Evolutionary conservation across 2,329 filamentous ascomycete species (phyloP).

Genomic region (Ophiocordyceps camponoti-floridani): DNA sequence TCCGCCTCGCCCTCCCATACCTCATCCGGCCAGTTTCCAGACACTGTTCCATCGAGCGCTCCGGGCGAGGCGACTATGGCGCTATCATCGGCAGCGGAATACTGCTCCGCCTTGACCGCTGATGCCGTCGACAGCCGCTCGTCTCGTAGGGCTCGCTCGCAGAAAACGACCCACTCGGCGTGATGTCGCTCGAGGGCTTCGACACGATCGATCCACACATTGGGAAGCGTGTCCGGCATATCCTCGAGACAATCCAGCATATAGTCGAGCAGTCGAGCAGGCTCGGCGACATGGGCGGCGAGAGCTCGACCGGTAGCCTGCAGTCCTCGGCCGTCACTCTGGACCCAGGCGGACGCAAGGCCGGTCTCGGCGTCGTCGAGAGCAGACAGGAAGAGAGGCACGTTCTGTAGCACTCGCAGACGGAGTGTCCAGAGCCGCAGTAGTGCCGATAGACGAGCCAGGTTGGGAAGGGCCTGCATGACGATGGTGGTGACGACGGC

Average conservation of each 20-base stretch:
- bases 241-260: slow-evolving; percentile 83
- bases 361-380: slow-evolving; percentile 50
- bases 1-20: background rate
- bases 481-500: slow-evolving; percentile 83
- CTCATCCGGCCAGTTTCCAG: no score
- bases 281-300: slow-evolving; percentile 47
- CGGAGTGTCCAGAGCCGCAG: slow-evolving; percentile 65
- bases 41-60: no score
- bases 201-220: slow-evolving; percentile 73
- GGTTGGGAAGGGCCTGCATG: slow-evolving; percentile 67
- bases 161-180: slow-evolving; percentile 62
- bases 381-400: slow-evolving; percentile 49
- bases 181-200: slow-evolving; percentile 65
- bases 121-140: no score
- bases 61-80: background rate
- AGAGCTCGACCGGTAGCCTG: slow-evolving; percentile 36
- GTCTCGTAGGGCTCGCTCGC: no score
- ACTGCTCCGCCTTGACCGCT: background rate
- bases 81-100: background rate
- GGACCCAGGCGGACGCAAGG: slow-evolving; percentile 44
- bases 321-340: slow-evolving; percentile 24
- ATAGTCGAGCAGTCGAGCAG: slow-evolving; percentile 59
- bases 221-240: slow-evolving; percentile 64
- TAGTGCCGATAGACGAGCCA: slow-evolving; percentile 56
- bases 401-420: slow-evolving; percentile 53